A percentile compares a stretch with the other conserved stretches of the same genome.
Evolutionary conservation across 257 asterid species (phyloP).

Genomic region (Solanum medicagineum): DNA sequence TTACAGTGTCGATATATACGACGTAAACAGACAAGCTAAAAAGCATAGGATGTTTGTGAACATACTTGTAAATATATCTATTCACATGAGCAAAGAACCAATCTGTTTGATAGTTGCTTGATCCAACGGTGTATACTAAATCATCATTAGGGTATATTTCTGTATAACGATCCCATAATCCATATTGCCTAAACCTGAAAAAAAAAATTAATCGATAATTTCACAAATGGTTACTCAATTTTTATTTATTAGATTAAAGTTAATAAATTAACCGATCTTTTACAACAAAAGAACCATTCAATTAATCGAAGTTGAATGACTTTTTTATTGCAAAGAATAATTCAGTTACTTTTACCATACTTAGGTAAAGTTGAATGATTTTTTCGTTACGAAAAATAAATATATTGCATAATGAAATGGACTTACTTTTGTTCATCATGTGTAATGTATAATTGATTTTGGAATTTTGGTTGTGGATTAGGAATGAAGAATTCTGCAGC

Average conservation of each 20-base stretch:
- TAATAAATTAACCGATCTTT: no score
- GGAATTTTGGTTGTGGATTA: constrained; percentile 9
- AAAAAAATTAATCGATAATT: not conserved
- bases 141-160: constrained; percentile 26
- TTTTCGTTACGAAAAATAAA: not conserved
- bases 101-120: constrained; percentile 31
- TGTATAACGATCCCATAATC: constrained; percentile 39
- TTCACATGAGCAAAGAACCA: constrained; percentile 58
- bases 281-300: not conserved
- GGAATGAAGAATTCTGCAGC: constrained; percentile 66
- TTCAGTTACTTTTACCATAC: not conserved
- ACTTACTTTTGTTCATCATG: not conserved
- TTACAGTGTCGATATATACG: not conserved
- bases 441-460: constrained; percentile 9
- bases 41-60: not conserved
- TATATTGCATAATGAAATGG: not conserved
- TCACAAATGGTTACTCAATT: not conserved
- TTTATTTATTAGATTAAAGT: not conserved
- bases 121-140: constrained; percentile 35
- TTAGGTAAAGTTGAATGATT: not conserved
- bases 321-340: not conserved
- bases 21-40: not conserved
- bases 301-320: not conserved
- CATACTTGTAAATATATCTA: constrained; percentile 12
- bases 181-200: constrained; percentile 46